These are phyloP conservation scores for Nematocida homosporus DNA, from an alignment of 371 early-diverging fungal genomes.

Conservation along the genomic window DNA sequence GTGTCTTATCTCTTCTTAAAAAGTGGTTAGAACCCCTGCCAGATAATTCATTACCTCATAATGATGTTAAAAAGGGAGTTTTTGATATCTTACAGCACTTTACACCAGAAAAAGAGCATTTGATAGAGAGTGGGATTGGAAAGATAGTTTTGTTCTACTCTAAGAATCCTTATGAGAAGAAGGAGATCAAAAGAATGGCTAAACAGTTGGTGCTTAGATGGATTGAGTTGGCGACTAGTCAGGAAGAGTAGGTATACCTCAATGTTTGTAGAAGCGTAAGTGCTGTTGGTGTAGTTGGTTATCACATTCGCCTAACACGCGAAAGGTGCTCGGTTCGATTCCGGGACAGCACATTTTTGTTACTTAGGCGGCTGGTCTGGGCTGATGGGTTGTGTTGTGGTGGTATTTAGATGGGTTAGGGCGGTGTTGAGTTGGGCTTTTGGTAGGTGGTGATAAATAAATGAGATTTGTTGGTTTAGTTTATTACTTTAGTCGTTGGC, in stretches of 20 bases:
- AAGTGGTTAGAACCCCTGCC: slow-evolving; percentile 90
- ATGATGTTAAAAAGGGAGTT: slow-evolving; percentile 80
- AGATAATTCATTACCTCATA: slow-evolving; percentile 82
- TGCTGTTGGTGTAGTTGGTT: slow-evolving; percentile 83
- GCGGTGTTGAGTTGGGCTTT: too few species aligned
- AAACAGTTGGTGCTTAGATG: slow-evolving; percentile 73
- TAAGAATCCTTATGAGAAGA: slow-evolving; percentile 76
- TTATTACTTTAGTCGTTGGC: too few species aligned
- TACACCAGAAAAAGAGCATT: slow-evolving; percentile 76
- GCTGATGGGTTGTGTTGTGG: too few species aligned
- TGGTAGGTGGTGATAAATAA: too few species aligned
- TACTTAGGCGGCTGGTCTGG: too few species aligned
- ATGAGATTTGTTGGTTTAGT: too few species aligned
- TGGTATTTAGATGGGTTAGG: too few species aligned
- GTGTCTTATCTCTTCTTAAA: slow-evolving; percentile 77
- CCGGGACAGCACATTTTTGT: slow-evolving; percentile 70
- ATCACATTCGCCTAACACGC: slow-evolving; percentile 84
- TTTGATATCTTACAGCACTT: slow-evolving; percentile 74
- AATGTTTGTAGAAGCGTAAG: slow-evolving; percentile 30
- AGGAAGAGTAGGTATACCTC: not conserved
- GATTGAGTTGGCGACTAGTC: slow-evolving; percentile 50
- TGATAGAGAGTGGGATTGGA: slow-evolving; percentile 81
- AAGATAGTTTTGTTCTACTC: slow-evolving; percentile 85
- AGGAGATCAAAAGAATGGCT: slow-evolving; percentile 74
- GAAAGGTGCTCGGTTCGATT: slow-evolving; percentile 77